Percentiles rank a stretch among this genome's conserved stretches.
phyloP scores from a whole-genome alignment of 2,329 filamentous ascomycete species.

The Penicillium sp. region DNA sequence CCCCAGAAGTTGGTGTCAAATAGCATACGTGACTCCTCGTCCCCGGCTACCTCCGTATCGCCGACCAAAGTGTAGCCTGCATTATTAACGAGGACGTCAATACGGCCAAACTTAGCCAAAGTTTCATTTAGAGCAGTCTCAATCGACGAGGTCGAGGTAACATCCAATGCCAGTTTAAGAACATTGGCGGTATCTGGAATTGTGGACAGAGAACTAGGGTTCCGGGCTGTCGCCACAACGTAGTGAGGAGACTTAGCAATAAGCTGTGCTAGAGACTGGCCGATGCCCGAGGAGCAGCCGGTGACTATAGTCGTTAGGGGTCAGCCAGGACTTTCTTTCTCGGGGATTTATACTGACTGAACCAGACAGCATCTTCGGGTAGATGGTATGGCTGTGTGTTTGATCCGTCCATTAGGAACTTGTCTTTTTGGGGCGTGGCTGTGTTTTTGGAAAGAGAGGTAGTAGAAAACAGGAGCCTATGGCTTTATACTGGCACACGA shows the following conservation, averaged over 20 bases:
- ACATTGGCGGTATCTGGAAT: conserved; percentile 42
- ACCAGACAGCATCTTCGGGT: background rate
- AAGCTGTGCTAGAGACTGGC: conserved; percentile 39
- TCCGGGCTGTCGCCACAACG: conserved; percentile 52
- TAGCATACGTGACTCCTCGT: conserved; percentile 14
- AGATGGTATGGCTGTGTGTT: background rate
- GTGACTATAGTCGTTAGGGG: conserved; percentile 38
- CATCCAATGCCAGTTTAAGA: conserved; percentile 51
- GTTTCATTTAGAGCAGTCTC: conserved; percentile 36
- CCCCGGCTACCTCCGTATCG: conserved; percentile 19
- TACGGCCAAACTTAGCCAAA: conserved; percentile 33
- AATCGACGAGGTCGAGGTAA: conserved; percentile 45
- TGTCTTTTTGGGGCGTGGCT: too few relatives aligned
- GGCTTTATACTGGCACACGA: too few relatives aligned
- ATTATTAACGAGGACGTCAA: conserved; percentile 25
- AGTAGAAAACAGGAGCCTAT: too few relatives aligned
- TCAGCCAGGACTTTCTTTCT: background rate
- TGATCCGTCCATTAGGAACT: background rate
- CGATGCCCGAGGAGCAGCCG: conserved; percentile 53
- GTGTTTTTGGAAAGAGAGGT: too few relatives aligned
- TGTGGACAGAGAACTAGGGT: conserved; percentile 41
- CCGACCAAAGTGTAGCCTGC: conserved; percentile 23
- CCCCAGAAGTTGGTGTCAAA: conserved; percentile 37
- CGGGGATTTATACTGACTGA: background rate
- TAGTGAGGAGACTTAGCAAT: conserved; percentile 43